These are phyloP conservation scores for Tubosaeta sp. DNA, from an alignment of 768 basidiomycete genomes.

Conservation along the genomic window DNA sequence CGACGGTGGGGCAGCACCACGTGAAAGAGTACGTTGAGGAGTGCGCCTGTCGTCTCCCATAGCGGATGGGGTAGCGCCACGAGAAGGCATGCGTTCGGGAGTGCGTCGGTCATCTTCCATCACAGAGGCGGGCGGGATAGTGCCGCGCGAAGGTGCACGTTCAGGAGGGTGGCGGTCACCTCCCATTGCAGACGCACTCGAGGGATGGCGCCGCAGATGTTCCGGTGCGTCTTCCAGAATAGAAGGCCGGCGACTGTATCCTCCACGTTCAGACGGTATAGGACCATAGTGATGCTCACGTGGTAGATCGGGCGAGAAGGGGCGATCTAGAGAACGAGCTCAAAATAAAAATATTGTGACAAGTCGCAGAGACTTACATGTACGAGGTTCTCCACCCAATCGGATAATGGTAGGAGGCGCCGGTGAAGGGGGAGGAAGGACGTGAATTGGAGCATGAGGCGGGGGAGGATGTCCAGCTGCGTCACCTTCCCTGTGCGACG, in stretches of 20 bases:
- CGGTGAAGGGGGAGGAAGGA: slow-evolving; percentile 16
- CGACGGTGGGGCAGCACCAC: slow-evolving; percentile 9
- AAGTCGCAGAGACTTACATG: slow-evolving; percentile 13
- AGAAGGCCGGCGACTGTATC: neutral
- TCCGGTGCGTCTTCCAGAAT: slow-evolving; percentile 4
- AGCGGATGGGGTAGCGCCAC: neutral
- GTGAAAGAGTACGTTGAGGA: slow-evolving; percentile 14
- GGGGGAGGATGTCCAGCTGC: neutral
- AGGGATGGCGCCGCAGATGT: slow-evolving; percentile 7
- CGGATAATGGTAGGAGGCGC: slow-evolving; percentile 28
- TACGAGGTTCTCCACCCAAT: slow-evolving; percentile 16
- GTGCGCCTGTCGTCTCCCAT: neutral
- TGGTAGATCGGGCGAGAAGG: slow-evolving; percentile 8
- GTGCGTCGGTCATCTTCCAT: slow-evolving; percentile 2
- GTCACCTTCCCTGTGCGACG: slow-evolving; percentile 14
- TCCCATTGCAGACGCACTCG: slow-evolving; percentile 2
- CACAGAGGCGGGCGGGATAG: slow-evolving; percentile 6
- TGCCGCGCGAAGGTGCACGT: slow-evolving; percentile 16
- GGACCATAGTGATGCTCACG: slow-evolving; percentile 13
- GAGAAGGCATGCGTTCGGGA: slow-evolving; percentile 14
- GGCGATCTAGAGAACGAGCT: slow-evolving; percentile 16
- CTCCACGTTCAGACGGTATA: slow-evolving; percentile 1
- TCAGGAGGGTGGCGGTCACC: slow-evolving; percentile 5
- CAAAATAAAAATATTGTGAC: neutral
- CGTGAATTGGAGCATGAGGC: neutral